These are phyloP conservation scores for Thermothielavioides terrestris DNA, from an alignment of 495 filamentous ascomycete species.

Conservation along the genomic window DNA sequence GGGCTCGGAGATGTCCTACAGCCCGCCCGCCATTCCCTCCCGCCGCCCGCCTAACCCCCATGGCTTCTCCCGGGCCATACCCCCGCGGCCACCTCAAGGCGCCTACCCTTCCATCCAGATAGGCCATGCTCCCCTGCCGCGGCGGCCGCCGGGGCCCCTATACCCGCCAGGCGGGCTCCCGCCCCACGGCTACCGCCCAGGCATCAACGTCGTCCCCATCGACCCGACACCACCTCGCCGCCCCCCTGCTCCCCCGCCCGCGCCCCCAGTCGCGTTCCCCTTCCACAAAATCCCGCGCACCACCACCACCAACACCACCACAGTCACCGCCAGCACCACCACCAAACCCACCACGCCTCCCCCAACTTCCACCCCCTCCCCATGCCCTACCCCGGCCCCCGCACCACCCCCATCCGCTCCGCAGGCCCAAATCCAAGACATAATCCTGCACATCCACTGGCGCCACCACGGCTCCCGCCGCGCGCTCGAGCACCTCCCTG, in stretches of 20 bases:
- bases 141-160: neutral
- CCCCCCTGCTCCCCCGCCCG: neutral
- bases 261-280: neutral
- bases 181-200: neutral
- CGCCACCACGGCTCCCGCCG: constrained; percentile 23
- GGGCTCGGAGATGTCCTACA: neutral
- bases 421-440: neutral
- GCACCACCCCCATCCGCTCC: neutral
- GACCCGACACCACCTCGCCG: neutral
- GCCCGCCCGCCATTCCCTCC: neutral
- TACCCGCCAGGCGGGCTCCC: too few species aligned
- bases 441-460: constrained; percentile 27
- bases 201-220: neutral
- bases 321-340: neutral
- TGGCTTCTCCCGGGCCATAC: neutral
- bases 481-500: constrained; percentile 21
- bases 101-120: neutral
- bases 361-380: neutral
- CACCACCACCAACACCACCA: neutral
- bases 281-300: too few species aligned
- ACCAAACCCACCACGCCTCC: neutral
- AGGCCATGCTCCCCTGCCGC: neutral
- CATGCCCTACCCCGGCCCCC: neutral
- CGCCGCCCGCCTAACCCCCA: neutral
- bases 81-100: neutral